These are phyloP conservation scores for Paragyromitra xinjiangensis DNA, from an alignment of 495 filamentous ascomycete genomes.

Conservation along the genomic window DNA sequence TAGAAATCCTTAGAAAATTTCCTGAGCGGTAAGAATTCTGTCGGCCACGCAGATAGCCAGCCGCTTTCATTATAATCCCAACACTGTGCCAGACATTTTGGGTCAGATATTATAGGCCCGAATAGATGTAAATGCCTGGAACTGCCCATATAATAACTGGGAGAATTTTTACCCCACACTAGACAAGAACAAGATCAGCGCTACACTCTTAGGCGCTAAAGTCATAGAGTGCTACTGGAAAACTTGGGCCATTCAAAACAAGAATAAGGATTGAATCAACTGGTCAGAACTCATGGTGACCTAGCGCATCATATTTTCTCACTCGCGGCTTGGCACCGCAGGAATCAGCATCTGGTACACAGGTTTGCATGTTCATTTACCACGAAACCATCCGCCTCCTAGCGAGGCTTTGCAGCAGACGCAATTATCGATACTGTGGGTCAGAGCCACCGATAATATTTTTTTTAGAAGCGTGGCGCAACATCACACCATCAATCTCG, in stretches of 20 bases:
- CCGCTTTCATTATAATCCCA: no score
- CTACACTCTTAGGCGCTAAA: no score
- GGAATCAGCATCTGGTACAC: no score
- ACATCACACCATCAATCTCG: not conserved
- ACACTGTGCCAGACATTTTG: no score
- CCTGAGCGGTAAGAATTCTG: not conserved
- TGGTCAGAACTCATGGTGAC: not conserved
- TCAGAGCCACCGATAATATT: not conserved
- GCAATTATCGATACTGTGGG: not conserved
- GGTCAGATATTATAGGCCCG: no score
- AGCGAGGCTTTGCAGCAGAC: not conserved
- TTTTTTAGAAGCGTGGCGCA: not conserved
- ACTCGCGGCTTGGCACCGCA: constrained; percentile 16
- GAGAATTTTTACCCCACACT: no score
- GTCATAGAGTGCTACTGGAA: not conserved
- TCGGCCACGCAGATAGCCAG: not conserved
- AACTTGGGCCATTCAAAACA: not conserved
- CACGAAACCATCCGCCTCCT: not conserved
- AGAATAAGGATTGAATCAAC: not conserved
- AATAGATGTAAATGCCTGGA: no score
- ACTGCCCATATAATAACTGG: no score
- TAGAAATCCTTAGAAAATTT: not conserved
- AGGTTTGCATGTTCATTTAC: not conserved
- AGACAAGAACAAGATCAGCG: no score
- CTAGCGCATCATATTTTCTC: not conserved